A percentile compares a stretch with the other conserved stretches of the same genome.
phyloP scores from a whole-genome alignment of 2,329 filamentous ascomycete species.

The Paracorniculantispora psalliotae region DNA sequence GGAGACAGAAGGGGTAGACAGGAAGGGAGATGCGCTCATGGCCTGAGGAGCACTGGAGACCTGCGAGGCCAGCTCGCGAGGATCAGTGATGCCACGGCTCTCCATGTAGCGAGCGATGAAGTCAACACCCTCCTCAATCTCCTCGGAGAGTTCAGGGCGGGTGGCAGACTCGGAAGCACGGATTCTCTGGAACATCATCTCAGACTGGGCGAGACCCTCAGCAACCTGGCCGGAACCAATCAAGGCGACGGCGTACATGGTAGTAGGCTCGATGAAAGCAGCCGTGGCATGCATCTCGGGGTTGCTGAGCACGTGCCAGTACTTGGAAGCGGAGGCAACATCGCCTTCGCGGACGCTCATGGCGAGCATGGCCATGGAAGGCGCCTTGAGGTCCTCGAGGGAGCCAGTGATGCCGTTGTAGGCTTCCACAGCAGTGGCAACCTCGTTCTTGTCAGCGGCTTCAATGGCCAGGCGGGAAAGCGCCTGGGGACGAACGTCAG shows the following conservation, averaged over 20 bases:
- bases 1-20: slow-evolving; percentile 52
- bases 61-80: slow-evolving; percentile 47
- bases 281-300: slow-evolving; percentile 55
- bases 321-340: slow-evolving; percentile 68
- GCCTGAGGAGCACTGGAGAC: slow-evolving; percentile 38
- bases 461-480: slow-evolving; percentile 69
- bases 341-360: slow-evolving; percentile 81
- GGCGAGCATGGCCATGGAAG: slow-evolving; percentile 77
- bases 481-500: slow-evolving; percentile 53
- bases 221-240: slow-evolving; percentile 79
- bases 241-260: slow-evolving; percentile 86
- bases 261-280: slow-evolving; percentile 76
- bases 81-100: slow-evolving; percentile 48
- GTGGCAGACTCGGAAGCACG: slow-evolving; percentile 51
- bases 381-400: slow-evolving; percentile 45
- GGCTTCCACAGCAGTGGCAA: slow-evolving; percentile 61
- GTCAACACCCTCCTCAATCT: slow-evolving; percentile 82
- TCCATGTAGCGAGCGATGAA: slow-evolving; percentile 59
- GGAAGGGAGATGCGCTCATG: slow-evolving; percentile 41
- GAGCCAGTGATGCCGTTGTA: slow-evolving; percentile 55
- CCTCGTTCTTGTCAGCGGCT: slow-evolving; percentile 75
- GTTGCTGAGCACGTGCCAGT: slow-evolving; percentile 70
- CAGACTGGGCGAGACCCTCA: slow-evolving; percentile 74
- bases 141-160: slow-evolving; percentile 60
- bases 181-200: slow-evolving; percentile 83